Evolutionary conservation across 2,329 filamentous ascomycete genomes (phyloP), one percentile per base, ranked within the genome.

Genomic region (Xylaria sp.): DNA sequence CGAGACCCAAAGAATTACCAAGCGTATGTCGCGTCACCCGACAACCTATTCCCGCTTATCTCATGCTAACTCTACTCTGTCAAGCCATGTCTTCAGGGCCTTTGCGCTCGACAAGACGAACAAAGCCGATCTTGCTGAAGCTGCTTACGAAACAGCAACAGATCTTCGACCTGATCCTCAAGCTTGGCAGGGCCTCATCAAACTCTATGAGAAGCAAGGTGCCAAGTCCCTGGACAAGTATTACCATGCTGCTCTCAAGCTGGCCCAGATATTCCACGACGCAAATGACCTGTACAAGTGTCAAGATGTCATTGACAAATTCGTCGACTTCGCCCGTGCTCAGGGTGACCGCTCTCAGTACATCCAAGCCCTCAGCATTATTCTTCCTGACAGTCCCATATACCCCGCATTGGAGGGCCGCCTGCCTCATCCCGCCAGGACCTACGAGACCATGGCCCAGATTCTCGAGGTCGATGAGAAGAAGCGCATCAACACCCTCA

Each of bases 171-270:
- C 90, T 0, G 94, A 98, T 74, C 84, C 89, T n/a, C 92, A 95
- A 75, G 92, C 92, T 73, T 98, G 93, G 94, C 92, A 97, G 78
- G 96, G 96, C 0, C 84, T 99, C 55, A 88, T 96, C 79, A 92
- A 91, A 76, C 81, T 98, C 36, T 98, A 94, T 78, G 93, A 97
- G 81, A 91, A 89, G 75, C 92, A 94, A 77, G 90, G 89, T 18
- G 80, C 83, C 36, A 86, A 87, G 64, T 92, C 91, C 75, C 82
- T 98, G 15, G 86, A 88, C 64, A 86, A 91, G 58, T 97, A 97
- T 77, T 91, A 92, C 57, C 83, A 89, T 55, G 92, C 92, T 1
- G 91, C 90, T 1, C 80, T 94, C 67, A 90, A 86, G 69, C 84
- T 98, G 54, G 94, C 93, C 8, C 86, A 91, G 63, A 89, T 97